phyloP scores from a whole-genome alignment of 768 basidiomycete genomes.

The Rhodotorula graminis region DNA sequence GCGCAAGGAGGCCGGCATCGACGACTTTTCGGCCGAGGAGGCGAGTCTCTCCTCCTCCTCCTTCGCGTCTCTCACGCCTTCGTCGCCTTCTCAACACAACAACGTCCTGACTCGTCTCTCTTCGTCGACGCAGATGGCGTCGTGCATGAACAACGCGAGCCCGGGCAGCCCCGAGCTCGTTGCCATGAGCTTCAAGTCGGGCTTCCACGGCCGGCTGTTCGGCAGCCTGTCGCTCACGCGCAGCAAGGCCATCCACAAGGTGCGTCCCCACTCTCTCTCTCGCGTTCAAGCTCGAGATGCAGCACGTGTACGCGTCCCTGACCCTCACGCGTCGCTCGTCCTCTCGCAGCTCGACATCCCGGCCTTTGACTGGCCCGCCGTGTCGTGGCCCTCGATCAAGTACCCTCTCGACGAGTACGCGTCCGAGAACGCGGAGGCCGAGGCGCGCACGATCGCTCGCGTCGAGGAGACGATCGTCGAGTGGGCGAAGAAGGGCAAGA shows the following conservation, averaged over 20 bases:
- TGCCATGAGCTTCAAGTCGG: constrained; percentile 47
- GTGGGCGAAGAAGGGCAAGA: constrained; percentile 45
- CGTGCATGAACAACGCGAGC: constrained; percentile 47
- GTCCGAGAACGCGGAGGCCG: constrained; percentile 47
- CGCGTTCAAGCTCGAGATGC: no score
- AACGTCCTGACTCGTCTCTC: no score
- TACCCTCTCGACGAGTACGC: constrained; percentile 49
- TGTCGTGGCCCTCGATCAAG: constrained; percentile 48
- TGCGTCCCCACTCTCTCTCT: constrained; percentile 1
- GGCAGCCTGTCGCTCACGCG: constrained; percentile 49
- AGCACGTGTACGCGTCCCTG: no score
- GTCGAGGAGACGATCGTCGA: constrained; percentile 39
- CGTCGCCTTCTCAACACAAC: neutral
- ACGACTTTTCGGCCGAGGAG: constrained; percentile 47
- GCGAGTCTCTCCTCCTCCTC: constrained; percentile 13
- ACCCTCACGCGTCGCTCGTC: neutral
- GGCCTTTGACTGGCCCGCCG: constrained; percentile 52
- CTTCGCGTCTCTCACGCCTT: neutral
- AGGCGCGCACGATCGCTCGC: constrained; percentile 45
- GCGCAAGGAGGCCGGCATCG: constrained; percentile 34
- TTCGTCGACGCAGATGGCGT: neutral
- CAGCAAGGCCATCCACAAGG: constrained; percentile 52
- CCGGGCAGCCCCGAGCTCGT: constrained; percentile 46
- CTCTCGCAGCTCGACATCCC: constrained; percentile 48
- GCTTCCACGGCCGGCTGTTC: constrained; percentile 51